A percentile compares a stretch with the other conserved stretches of the same genome.
Evolutionary conservation across 148 eudicot species (phyloP).

Genomic region (Rheum nobile): DNA sequence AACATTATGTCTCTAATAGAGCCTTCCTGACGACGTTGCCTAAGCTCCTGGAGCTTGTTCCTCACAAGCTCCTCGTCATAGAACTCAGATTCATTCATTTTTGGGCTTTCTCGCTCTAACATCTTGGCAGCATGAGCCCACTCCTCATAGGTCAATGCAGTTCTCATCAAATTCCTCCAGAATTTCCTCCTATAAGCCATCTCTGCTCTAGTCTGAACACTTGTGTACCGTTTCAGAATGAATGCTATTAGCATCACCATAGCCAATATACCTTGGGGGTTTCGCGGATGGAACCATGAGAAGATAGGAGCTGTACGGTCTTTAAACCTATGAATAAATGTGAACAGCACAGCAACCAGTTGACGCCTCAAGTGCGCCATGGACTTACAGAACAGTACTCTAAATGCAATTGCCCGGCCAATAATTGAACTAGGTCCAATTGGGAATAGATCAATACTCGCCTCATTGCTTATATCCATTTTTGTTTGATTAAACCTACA

Average conservation of each 20-base stretch:
- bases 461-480: constrained; percentile 87
- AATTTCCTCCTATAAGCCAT: constrained; percentile 81
- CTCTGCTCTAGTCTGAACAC: constrained; percentile 66
- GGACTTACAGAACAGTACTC: constrained; percentile 75
- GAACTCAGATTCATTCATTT: constrained; percentile 55
- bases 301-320: constrained; percentile 34
- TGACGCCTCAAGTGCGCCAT: constrained; percentile 52
- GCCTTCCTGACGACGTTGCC: constrained; percentile 74
- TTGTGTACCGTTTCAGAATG: constrained; percentile 60
- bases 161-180: constrained; percentile 92
- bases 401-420: constrained; percentile 77
- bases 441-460: constrained; percentile 52
- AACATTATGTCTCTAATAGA: constrained; percentile 75
- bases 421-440: constrained; percentile 70
- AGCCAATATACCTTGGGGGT: constrained; percentile 77
- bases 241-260: constrained; percentile 70
- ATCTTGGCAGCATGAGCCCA: constrained; percentile 95
- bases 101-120: constrained; percentile 66
- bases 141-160: constrained; percentile 71
- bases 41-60: constrained; percentile 75
- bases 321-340: constrained; percentile 21
- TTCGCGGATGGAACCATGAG: constrained; percentile 82
- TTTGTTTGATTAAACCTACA: not conserved
- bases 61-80: constrained; percentile 83
- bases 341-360: constrained; percentile 22